A percentile compares a stretch with the other conserved stretches of the same genome.
Evolutionary conservation across 306 rosid genomes (phyloP).

Genomic region (Pachyrhizus erosus): DNA sequence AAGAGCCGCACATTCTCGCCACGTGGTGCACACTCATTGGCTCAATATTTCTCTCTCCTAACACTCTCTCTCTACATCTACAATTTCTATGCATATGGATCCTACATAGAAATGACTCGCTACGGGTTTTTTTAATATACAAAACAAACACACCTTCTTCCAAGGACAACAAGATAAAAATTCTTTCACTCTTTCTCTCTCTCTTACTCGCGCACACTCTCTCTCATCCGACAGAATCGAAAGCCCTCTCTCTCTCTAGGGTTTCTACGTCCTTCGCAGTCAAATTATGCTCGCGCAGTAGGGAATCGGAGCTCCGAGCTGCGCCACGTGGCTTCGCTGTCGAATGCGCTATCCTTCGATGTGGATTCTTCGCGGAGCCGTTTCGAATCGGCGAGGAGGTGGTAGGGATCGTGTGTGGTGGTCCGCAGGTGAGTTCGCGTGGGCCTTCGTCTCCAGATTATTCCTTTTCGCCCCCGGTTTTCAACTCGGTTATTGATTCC

Average conservation of each 20-base stretch:
- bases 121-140: constrained; percentile 42
- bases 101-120: constrained; percentile 45
- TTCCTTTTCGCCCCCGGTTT: constrained; percentile 30
- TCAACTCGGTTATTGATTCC: constrained; percentile 38
- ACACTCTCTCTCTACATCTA: constrained; percentile 39
- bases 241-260: constrained; percentile 86
- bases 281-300: constrained; percentile 49
- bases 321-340: constrained; percentile 26
- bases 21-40: constrained; percentile 42
- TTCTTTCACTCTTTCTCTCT: constrained; percentile 43
- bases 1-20: constrained; percentile 61
- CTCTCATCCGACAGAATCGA: constrained; percentile 52
- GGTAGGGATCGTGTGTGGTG: constrained; percentile 45
- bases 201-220: constrained; percentile 7
- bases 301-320: constrained; percentile 54
- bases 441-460: constrained; percentile 37
- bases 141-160: constrained; percentile 49
- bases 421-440: constrained; percentile 46
- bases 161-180: constrained; percentile 59
- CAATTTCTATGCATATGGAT: constrained; percentile 45
- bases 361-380: constrained; percentile 52
- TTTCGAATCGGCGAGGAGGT: constrained; percentile 53
- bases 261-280: constrained; percentile 69
- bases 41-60: constrained; percentile 13
- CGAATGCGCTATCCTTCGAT: constrained; percentile 37